Base-by-base conservation (phyloP, 345 rosid species). In the Eucalyptus sp. region DNA sequence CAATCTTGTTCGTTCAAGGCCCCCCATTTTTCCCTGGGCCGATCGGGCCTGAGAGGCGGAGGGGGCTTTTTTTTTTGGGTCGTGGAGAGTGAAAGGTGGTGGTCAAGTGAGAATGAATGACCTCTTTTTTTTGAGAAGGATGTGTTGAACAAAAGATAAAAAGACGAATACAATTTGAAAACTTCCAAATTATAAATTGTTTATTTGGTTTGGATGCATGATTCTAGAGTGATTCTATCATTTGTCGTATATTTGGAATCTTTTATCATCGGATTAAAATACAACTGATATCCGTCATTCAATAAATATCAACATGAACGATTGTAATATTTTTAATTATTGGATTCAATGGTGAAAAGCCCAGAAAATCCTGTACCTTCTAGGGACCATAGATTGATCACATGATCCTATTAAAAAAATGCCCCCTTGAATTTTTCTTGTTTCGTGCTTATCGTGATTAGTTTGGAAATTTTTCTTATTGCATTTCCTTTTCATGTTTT, bases 281-380 rank as follows among this genome's bases (percentile, higher is more conserved):
- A 1, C 5, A 10, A 11, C 8, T 3, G 0, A 20, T 76, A 24
- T 76, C 2, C 4, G 0, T 37, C 22, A 1, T 71, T 17, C 2
- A 37, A 41, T 3, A 18, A 4, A 10, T 71, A 2, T 41, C 1
- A 22, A 2, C 1, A 0, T 11, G 3, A 76, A 76, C 1, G 5
- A 12, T 20, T 6, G 27, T 41, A 43, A 76, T 20, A 5, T 76
- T 20, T 76, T 6, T 20, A 4, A 31, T 6, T 11, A 17, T 41
- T 0, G 8, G 44, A 20, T 41, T 14, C 15, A 3, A 76, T 4
- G 1, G 15, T 2, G 48, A 76, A 43, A 16, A 16, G 24, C 22
- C 43, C 6, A 3, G 5, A 10, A 16, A 20, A 66, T 37, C 1
- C 2, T 10, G 0, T 66, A 20, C 43, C 79, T n/a, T 17, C 6